A percentile compares a stretch with the other conserved stretches of the same genome.
phyloP scores from a whole-genome alignment of 2,329 filamentous ascomycete genomes.

The Monosporascus cannonballus region DNA sequence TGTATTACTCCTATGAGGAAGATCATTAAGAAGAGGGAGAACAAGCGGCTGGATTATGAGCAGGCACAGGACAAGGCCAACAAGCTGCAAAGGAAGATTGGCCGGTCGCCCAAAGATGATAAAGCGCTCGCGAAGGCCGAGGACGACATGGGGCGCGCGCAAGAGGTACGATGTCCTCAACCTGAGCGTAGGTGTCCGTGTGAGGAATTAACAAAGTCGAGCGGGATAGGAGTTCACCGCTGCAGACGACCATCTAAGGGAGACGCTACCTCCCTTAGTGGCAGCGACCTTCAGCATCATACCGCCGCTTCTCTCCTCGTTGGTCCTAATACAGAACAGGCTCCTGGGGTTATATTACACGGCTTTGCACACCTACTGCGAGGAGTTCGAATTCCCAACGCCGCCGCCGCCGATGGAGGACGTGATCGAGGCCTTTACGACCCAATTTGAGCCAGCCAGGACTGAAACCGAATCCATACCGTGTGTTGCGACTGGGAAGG shows the following conservation, averaged over 20 bases:
- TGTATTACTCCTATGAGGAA: slow-evolving; percentile 69
- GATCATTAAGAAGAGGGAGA: slow-evolving; percentile 78
- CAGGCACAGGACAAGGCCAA: slow-evolving; percentile 67
- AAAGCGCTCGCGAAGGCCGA: slow-evolving; percentile 64
- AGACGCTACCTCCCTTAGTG: slow-evolving; percentile 66
- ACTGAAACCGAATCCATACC: slow-evolving; percentile 60
- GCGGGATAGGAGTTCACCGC: slow-evolving; percentile 59
- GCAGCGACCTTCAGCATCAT: slow-evolving; percentile 67
- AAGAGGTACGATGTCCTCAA: slow-evolving; percentile 43
- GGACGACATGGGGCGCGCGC: slow-evolving; percentile 58
- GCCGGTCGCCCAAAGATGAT: slow-evolving; percentile 68
- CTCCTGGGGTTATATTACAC: slow-evolving; percentile 76
- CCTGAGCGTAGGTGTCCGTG: background rate
- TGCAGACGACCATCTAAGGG: slow-evolving; percentile 67
- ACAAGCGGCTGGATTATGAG: slow-evolving; percentile 77
- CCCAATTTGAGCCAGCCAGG: slow-evolving; percentile 56
- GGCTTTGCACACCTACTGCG: slow-evolving; percentile 65
- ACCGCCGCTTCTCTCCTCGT: slow-evolving; percentile 61
- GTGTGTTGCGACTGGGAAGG: slow-evolving; percentile 61
- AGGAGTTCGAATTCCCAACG: slow-evolving; percentile 62
- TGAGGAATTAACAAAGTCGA: slow-evolving; percentile 5
- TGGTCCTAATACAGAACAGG: slow-evolving; percentile 72
- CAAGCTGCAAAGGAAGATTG: slow-evolving; percentile 62
- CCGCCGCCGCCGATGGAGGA: slow-evolving; percentile 68
- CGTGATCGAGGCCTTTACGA: slow-evolving; percentile 61